phyloP scores from a whole-genome alignment of 2,329 filamentous ascomycete species.

The Talaromyces sp. region DNA sequence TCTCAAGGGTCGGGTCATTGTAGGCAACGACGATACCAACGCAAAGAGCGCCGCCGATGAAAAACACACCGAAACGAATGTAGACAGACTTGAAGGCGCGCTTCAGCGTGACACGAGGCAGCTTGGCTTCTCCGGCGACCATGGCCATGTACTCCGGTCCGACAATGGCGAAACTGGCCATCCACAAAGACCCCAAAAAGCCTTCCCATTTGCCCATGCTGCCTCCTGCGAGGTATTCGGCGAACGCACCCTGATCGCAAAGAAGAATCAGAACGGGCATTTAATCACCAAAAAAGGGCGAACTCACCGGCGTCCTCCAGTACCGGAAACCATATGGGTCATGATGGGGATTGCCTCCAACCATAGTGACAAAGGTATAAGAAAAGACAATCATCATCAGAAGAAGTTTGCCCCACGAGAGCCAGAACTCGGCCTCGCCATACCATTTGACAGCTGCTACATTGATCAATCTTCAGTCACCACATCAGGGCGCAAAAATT shows the following conservation, averaged over 20 bases:
- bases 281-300: conserved; percentile 35
- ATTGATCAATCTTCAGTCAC: conserved; percentile 56
- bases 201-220: conserved; percentile 51
- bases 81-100: conserved; percentile 72
- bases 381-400: conserved; percentile 44
- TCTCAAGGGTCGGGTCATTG: conserved; percentile 54
- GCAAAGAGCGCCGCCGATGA: conserved; percentile 64
- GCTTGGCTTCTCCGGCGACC: conserved; percentile 56
- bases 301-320: conserved; percentile 57
- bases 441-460: conserved; percentile 54
- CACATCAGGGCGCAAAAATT: conserved; percentile 45
- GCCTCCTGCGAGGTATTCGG: conserved; percentile 57
- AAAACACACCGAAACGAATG: conserved; percentile 70
- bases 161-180: conserved; percentile 60
- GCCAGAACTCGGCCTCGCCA: conserved; percentile 59
- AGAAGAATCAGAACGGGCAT: conserved; percentile 12
- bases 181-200: conserved; percentile 65
- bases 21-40: conserved; percentile 67
- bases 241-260: conserved; percentile 54
- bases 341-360: conserved; percentile 31
- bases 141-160: conserved; percentile 58
- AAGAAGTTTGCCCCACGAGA: conserved; percentile 56
- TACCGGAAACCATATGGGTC: conserved; percentile 59
- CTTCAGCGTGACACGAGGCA: conserved; percentile 63
- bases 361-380: conserved; percentile 14